Base-by-base conservation (phyloP, 2,329 filamentous ascomycete species). In the Aurifilum marmelostoma region DNA sequence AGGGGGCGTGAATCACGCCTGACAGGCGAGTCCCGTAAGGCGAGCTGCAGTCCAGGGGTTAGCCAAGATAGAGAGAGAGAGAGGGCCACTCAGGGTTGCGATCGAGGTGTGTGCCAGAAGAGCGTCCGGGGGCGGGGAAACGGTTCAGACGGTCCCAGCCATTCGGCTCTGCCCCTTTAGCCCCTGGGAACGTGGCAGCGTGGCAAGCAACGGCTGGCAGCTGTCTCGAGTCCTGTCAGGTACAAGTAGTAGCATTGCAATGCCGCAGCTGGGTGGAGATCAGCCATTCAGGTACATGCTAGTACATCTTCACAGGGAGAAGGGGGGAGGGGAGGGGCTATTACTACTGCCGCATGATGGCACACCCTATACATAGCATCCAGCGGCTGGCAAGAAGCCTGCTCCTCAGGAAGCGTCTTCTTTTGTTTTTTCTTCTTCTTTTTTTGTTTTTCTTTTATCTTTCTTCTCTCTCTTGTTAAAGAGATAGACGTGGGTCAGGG, bases 1-100 rank as follows among this genome's bases (percentile, higher is more conserved):
- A 54, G n/a, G 63, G 54, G n/a, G 47, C 29, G 56, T 66, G 52
- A 63, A 66, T 21, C 61, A 58, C 14, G 34, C 29, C 54, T 39
- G 8, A 68, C 63, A 70, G 69, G 69, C 69, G 67, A 71, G 39
- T 69, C 47, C 69, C 69, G 63, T 71, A 66, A 59, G 67, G 69
- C 69, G 67, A 58, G 60, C 67, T 70, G 68, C 65, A 67, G 62
- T 24, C 63, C 65, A 47, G 54, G 65, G 65, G 32, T 61, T n/a
- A 37, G 18, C 50, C n/a, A 56, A n/a, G 21, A n/a, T 47, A n/a
- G 41, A 47, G 41, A 34, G n/a, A n/a, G 34, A 39, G 37, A 39
- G 43, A 47, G 41, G 41, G 16, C 43, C 43, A 7, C 43, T 34
- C 18, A 50, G n/a, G 61, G 41, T 27, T 64, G 32, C 18, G 27